Base-by-base conservation (phyloP, 305 asterid species). In the Petunia hybrid region DNA sequence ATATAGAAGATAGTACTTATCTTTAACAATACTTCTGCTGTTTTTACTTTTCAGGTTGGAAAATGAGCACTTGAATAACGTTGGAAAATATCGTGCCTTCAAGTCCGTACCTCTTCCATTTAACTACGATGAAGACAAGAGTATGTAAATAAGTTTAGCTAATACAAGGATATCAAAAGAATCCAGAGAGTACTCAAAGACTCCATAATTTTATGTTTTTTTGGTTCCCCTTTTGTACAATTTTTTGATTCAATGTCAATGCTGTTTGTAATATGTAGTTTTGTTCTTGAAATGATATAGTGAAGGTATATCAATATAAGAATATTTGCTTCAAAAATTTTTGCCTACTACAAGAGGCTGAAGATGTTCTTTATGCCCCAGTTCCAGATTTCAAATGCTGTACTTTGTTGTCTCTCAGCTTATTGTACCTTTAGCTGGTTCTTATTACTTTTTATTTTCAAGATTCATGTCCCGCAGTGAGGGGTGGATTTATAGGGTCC, bases 11-110 rank as follows among this genome's bases (percentile, higher is more conserved):
- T 65, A 39, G 2, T 40, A 31, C 7, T 48, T 71, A 36, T 35
- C 5, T 48, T 14, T 51, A 48, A 74, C 36, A 36, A 13, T 73
- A 35, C 35, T 12, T 73, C 9, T 71, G 63, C 22, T 40, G 9
- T 74, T 65, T 67, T 36, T 6, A 43, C 8, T 83, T 63, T 61
- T n/a, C 85, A 89, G 91, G 80, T 59, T 88, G 84, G 90, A 88
- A 78, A 87, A 88, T 79, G 91, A 88, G 79, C 90, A 87, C 82
- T 80, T 87, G 81, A 85, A 87, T 51, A 88, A 88, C 9, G 89
- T 87, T 8, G 91, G 89, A 12, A 85, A 84, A 56, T 88, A 77
- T 82, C 71, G 91, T 63, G 90, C 88, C 12, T 82, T 81, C 80
- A 88, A 85, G 75, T 61, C 89, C 4, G 84, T 88, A 40, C 90